Conservation (phyloP, 2,329 filamentous ascomycete species). For the Colletotrichum eremochloae region DNA sequence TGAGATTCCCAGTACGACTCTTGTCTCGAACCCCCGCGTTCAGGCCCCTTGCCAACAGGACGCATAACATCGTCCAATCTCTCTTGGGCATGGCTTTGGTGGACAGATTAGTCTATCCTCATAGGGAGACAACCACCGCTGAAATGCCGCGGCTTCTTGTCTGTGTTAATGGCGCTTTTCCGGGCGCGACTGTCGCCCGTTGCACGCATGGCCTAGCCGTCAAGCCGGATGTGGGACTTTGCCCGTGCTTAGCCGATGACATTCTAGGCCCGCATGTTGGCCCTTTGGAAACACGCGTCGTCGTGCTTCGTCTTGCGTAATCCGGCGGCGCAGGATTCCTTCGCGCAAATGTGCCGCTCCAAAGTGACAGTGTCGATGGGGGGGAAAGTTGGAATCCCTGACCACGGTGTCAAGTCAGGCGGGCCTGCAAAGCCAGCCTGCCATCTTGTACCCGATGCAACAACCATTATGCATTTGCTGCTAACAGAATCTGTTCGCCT, state of each 20-base stretch:
- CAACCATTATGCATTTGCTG: not conserved
- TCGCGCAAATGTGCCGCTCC: constrained; percentile 4
- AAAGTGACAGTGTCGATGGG: not conserved
- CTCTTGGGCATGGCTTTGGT: not conserved
- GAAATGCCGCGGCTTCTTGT: constrained; percentile 1
- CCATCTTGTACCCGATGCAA: not conserved
- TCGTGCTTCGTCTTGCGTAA: constrained; percentile 11
- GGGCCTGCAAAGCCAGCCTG: not conserved
- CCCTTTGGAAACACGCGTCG: constrained; percentile 3
- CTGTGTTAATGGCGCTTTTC: not conserved
- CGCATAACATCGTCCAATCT: not conserved
- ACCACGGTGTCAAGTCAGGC: no score
- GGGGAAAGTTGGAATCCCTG: no score
- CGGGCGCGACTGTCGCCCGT: not conserved
- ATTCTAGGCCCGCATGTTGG: constrained; percentile 5
- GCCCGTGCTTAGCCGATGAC: constrained; percentile 1
- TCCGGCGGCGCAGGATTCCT: constrained; percentile 16
- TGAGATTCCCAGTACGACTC: not conserved
- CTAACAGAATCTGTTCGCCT: not conserved
- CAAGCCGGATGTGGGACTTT: not conserved
- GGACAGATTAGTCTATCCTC: not conserved
- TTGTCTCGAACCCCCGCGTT: constrained; percentile 35
- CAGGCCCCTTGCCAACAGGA: constrained; percentile 10
- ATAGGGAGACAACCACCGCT: not conserved
- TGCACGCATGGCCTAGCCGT: not conserved